Evolutionary conservation across 805 yeast genomes (phyloP).

Genomic region (Yamadazyma sp.): DNA sequence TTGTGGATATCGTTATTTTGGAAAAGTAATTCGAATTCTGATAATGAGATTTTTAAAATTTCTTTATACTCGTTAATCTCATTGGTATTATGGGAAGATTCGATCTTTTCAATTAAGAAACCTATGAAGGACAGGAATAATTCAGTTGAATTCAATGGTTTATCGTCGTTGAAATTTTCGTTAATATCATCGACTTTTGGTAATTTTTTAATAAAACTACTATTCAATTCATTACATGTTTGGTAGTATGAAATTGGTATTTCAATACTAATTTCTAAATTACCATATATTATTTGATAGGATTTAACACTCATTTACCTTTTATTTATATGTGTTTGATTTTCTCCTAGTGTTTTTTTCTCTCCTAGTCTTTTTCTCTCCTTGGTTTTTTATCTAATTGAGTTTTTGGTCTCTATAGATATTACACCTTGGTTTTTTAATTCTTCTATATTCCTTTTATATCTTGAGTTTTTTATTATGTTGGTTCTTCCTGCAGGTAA

Average conservation of each 20-base stretch:
- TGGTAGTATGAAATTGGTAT: conserved; percentile 81
- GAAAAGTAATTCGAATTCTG: conserved; percentile 83
- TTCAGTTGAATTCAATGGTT: conserved; percentile 84
- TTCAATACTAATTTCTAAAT: conserved; percentile 81
- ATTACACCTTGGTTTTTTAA: too few relatives aligned
- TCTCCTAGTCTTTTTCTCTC: too few relatives aligned
- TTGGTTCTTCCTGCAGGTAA: too few relatives aligned
- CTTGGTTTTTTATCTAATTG: too few relatives aligned
- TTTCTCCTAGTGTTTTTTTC: too few relatives aligned
- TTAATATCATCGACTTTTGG: conserved; percentile 80
- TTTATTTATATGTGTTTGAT: too few relatives aligned
- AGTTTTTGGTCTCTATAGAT: too few relatives aligned
- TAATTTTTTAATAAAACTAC: conserved; percentile 74
- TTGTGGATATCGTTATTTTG: conserved; percentile 76
- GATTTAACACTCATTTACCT: too few relatives aligned
- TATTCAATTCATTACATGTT: conserved; percentile 81
- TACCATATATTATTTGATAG: conserved; percentile 76
- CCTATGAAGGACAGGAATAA: conserved; percentile 83
- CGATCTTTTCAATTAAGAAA: conserved; percentile 34
- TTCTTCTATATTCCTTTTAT: too few relatives aligned
- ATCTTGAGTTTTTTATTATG: too few relatives aligned
- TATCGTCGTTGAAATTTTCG: conserved; percentile 54
- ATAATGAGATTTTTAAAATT: conserved; percentile 64
- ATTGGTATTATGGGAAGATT: neutral
- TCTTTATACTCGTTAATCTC: conserved; percentile 61